Conservation (phyloP, 176 grass and related monocot species). For the Eleusine indica region DNA sequence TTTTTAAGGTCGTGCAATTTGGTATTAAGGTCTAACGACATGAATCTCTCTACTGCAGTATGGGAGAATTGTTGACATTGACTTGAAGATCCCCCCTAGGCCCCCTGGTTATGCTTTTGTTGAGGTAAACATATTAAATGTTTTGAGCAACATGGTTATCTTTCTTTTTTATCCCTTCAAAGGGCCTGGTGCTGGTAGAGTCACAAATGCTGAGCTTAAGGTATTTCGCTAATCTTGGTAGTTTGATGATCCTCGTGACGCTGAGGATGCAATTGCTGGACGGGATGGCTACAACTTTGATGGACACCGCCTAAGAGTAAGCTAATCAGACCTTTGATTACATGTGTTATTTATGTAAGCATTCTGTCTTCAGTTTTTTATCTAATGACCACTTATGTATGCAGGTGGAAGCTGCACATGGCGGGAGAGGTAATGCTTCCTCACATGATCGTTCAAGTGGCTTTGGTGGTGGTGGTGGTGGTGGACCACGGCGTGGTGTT, state of each 20-base stretch:
- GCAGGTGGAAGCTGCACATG: slow-evolving; percentile 93
- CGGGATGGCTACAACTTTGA: slow-evolving; percentile 96
- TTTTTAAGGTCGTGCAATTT: neutral
- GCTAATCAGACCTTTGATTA: slow-evolving; percentile 1
- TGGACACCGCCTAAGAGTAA: slow-evolving; percentile 79
- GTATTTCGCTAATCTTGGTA: slow-evolving; percentile 33
- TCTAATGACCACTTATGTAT: slow-evolving; percentile 6
- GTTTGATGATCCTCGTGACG: slow-evolving; percentile 96
- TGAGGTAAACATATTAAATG: slow-evolving; percentile 56
- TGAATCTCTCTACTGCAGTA: slow-evolving; percentile 51
- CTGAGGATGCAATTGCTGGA: slow-evolving; percentile 86
- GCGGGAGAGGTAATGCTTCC: slow-evolving; percentile 76
- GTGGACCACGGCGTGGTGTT: slow-evolving; percentile 66
- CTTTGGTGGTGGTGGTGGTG: slow-evolving; percentile 58
- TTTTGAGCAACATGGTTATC: neutral
- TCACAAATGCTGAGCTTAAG: neutral
- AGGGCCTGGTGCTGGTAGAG: neutral
- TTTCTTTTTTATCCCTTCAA: neutral
- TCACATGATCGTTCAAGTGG: slow-evolving; percentile 56
- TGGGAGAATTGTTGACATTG: slow-evolving; percentile 91
- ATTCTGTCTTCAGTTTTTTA: neutral
- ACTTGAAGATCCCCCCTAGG: slow-evolving; percentile 93
- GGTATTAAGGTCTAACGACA: neutral
- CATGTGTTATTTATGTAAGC: neutral
- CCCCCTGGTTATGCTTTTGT: slow-evolving; percentile 98